Percentiles rank a stretch among this genome's conserved stretches.
These are phyloP conservation scores for Solanum megistacrolobum DNA, from an alignment of 257 asterid genomes.

Conservation along the genomic window DNA sequence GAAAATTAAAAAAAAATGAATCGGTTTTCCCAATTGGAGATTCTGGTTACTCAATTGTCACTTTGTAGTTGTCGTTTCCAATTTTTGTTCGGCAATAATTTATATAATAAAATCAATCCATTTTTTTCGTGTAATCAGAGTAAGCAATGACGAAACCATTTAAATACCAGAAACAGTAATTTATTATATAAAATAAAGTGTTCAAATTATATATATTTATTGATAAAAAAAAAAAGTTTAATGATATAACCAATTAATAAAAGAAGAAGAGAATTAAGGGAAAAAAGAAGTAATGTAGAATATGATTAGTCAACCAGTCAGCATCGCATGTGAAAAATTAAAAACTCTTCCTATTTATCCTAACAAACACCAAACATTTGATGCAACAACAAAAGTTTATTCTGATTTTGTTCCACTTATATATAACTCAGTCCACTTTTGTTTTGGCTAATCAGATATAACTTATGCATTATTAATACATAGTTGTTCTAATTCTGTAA, in stretches of 20 bases:
- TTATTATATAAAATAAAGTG: not conserved
- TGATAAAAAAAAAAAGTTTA: no score
- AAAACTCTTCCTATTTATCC: not conserved
- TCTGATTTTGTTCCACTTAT: not conserved
- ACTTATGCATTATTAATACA: not conserved
- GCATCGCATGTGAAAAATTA: not conserved
- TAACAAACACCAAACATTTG: not conserved
- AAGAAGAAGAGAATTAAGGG: no score
- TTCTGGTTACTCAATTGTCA: not conserved
- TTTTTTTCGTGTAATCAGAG: not conserved
- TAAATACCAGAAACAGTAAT: not conserved
- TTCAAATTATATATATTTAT: not conserved
- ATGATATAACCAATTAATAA: no score
- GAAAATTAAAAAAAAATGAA: not conserved
- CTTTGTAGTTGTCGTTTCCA: not conserved
- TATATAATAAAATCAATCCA: not conserved
- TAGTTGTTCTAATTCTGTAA: not conserved
- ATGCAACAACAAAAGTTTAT: not conserved
- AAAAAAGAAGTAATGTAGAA: not conserved
- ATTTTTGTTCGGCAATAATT: not conserved
- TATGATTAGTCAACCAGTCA: not conserved
- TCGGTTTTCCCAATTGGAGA: not conserved
- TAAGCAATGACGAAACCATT: not conserved
- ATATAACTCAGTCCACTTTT: not conserved
- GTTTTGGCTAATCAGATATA: not conserved